phyloP scores from a whole-genome alignment of 208 protist species.

The Leishmania guyanensis region DNA sequence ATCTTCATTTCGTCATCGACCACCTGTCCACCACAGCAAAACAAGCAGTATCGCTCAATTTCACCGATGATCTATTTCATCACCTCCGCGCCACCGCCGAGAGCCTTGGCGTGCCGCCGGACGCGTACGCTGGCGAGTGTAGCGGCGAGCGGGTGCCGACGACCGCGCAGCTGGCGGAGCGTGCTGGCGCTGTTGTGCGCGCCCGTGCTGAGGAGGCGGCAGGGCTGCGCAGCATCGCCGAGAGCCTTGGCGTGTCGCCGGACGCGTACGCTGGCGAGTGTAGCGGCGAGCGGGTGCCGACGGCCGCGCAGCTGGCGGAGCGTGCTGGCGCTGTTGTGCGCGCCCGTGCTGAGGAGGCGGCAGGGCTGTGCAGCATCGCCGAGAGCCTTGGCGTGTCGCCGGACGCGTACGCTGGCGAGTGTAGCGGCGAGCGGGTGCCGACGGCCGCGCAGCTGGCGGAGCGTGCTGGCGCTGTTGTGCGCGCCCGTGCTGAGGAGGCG shows the following conservation, averaged over 20 bases:
- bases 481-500: too few relatives aligned
- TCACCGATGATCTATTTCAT: background rate
- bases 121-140: background rate
- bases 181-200: background rate
- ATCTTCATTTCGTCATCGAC: background rate
- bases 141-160: slow-evolving; percentile 13
- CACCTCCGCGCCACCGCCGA: background rate
- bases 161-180: slow-evolving; percentile 16
- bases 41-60: background rate
- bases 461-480: background rate
- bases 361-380: background rate
- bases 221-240: background rate
- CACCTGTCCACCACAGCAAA: background rate
- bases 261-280: background rate
- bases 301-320: slow-evolving; percentile 19
- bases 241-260: background rate
- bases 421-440: background rate
- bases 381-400: background rate
- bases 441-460: background rate
- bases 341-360: background rate
- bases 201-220: background rate
- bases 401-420: background rate
- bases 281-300: slow-evolving; percentile 5
- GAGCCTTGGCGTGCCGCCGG: slow-evolving; percentile 2
- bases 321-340: background rate